Percentiles rank a stretch among this genome's conserved stretches.
phyloP scores from a whole-genome alignment of 768 basidiomycete genomes.

The Auriscalpium microsporum region DNA sequence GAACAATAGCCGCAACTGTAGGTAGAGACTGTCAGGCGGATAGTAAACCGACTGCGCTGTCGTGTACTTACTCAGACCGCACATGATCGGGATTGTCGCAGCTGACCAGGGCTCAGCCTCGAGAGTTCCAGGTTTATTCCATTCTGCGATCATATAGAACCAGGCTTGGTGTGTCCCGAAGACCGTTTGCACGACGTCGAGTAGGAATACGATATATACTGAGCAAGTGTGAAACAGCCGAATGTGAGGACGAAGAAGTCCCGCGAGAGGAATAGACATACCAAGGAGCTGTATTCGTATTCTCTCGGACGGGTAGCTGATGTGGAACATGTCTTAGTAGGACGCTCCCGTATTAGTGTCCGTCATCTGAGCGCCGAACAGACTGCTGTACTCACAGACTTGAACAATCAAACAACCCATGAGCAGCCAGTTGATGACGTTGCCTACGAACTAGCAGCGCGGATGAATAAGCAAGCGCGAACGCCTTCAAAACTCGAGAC shows the following conservation, averaged over 20 bases:
- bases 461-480: not conserved
- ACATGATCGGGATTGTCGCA: conserved; percentile 11
- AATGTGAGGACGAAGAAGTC: not conserved
- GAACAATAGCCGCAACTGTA: not conserved
- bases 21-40: no score
- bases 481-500: not conserved
- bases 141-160: conserved; percentile 14
- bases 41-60: no score
- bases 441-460: conserved; percentile 2
- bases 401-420: conserved; percentile 3
- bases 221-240: not conserved
- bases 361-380: not conserved
- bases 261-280: not conserved
- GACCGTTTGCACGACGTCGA: conserved; percentile 17
- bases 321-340: not conserved
- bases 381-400: conserved; percentile 5
- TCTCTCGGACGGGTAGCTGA: not conserved
- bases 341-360: not conserved
- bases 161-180: conserved; percentile 18
- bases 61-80: conserved; percentile 11
- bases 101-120: conserved; percentile 10
- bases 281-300: not conserved
- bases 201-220: not conserved
- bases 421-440: conserved; percentile 6
- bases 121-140: conserved; percentile 17